Conservation (phyloP, 805 yeast species). For the Myxozyma geophila region DNA sequence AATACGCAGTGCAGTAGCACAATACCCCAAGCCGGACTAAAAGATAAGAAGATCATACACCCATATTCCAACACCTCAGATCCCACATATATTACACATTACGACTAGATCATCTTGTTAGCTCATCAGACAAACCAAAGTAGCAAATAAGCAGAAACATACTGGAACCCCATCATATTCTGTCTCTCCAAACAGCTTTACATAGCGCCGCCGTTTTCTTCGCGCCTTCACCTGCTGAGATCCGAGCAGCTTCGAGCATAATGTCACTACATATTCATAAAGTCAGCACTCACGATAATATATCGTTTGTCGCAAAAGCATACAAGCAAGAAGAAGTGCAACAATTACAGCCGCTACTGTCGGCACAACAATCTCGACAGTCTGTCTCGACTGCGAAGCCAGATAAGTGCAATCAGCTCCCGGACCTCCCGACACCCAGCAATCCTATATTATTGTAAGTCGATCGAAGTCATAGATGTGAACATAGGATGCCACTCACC, state of each 20-base stretch:
- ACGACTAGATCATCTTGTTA: background rate
- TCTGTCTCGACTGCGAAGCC: background rate
- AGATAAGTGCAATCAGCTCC: slow-evolving; percentile 26
- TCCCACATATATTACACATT: background rate
- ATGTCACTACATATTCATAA: slow-evolving; percentile 15
- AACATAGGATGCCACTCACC: background rate
- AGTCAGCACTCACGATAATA: background rate
- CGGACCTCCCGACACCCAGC: slow-evolving; percentile 36
- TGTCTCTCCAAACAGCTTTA: slow-evolving; percentile 30
- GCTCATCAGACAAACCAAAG: background rate
- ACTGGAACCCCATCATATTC: slow-evolving; percentile 37
- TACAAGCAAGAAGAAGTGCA: slow-evolving; percentile 24
- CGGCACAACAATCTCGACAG: slow-evolving; percentile 27
- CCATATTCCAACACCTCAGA: background rate
- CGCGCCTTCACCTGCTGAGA: slow-evolving; percentile 31
- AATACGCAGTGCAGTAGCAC: no score
- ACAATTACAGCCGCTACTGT: slow-evolving; percentile 32
- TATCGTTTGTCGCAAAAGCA: background rate
- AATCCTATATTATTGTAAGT: slow-evolving; percentile 9
- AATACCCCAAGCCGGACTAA: no score
- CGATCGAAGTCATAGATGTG: background rate
- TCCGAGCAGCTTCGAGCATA: slow-evolving; percentile 26
- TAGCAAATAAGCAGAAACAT: background rate
- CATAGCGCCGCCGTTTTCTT: slow-evolving; percentile 21
- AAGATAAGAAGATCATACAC: background rate